A percentile compares a stretch with the other conserved stretches of the same genome.
These are phyloP conservation scores for Cryptococcus maquisensis DNA, from an alignment of 1,284 basidiomycete species.

Conservation along the genomic window DNA sequence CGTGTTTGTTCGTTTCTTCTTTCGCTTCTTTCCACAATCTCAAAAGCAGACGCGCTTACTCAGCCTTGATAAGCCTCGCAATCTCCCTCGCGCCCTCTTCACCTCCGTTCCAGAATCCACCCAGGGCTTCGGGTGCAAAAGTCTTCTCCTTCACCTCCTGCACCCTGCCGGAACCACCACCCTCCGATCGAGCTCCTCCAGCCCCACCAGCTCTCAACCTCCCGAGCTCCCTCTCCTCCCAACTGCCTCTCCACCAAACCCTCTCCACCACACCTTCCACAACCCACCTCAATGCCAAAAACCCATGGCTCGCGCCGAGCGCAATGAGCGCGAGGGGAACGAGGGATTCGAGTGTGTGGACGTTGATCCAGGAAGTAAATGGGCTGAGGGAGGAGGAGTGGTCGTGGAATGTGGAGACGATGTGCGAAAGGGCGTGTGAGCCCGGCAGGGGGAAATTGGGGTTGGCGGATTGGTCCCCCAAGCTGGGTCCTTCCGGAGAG, in stretches of 20 bases:
- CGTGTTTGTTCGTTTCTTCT: too few species aligned
- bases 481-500: slow-evolving; percentile 17
- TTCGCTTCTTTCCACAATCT: too few species aligned
- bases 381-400: slow-evolving; percentile 24
- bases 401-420: slow-evolving; percentile 31
- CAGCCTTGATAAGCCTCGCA: slow-evolving; percentile 29
- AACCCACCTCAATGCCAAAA: slow-evolving; percentile 61
- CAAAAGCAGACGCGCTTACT: slow-evolving; percentile 13
- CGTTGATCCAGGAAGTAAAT: too few species aligned
- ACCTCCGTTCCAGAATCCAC: slow-evolving; percentile 43
- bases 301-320: slow-evolving; percentile 74
- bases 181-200: background rate
- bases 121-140: slow-evolving; percentile 11
- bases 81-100: slow-evolving; percentile 39
- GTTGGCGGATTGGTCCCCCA: slow-evolving; percentile 30
- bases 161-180: background rate
- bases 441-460: slow-evolving; percentile 30
- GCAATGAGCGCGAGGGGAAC: slow-evolving; percentile 68
- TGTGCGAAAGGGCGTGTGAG: slow-evolving; percentile 27
- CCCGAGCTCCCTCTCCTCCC: slow-evolving; percentile 52
- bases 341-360: slow-evolving; percentile 46
- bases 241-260: slow-evolving; percentile 66
- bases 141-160: slow-evolving; percentile 12
- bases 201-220: slow-evolving; percentile 13
- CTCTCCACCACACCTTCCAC: slow-evolving; percentile 69